Base-by-base conservation (phyloP, 208 protist species). In the Trypanosoma melophagium region DNA sequence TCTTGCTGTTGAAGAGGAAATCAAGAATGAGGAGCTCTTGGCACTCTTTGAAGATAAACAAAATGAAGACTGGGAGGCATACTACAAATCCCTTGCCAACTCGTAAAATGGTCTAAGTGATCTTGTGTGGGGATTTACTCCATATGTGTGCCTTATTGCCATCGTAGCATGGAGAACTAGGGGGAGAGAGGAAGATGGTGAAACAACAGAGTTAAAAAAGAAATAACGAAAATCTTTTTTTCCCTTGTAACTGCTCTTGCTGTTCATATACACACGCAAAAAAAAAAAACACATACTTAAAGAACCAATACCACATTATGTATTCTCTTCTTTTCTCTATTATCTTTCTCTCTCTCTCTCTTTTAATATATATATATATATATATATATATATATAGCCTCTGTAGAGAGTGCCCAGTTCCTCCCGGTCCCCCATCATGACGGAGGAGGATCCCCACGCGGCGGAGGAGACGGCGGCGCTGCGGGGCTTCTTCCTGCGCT, bases 1-100 rank as follows among this genome's bases (percentile, higher is more conserved):
- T 17, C 63, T 93, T 13, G 66, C 53, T 3, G 54, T 93, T 22
- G 87, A 96, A 64, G 85, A 96, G 53, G 90, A 96, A 63, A 90
- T 96, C 17, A 66, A 79, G 12, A 76, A 83, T 38, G 90, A 96
- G 67, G 65, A 74, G 45, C 69, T 91, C 16, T 51, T 89, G n/a
- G 44, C 56, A 14, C 60, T 89, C 7, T 94, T 86, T 64, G 84
- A 94, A n/a, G 74, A 88, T 19, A 66, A 62, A 16, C 64, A 86
- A 42, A 24, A 67, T 9, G 74, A 72, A n/a, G 87, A 90, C 53
- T 89, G 80, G 85, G 86, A 92, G 42, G 76, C 81, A 47, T 91
- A 94, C 68, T 94, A 86, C 45, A 14, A 61, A 19, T 83, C 75
- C 25, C 74, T 88, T 25, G 13, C 7, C 21, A 47, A 25, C 13